Percentiles rank a stretch among this genome's conserved stretches.
Conservation (phyloP, 148 eudicot species). For the Cornus kousa region DNA sequence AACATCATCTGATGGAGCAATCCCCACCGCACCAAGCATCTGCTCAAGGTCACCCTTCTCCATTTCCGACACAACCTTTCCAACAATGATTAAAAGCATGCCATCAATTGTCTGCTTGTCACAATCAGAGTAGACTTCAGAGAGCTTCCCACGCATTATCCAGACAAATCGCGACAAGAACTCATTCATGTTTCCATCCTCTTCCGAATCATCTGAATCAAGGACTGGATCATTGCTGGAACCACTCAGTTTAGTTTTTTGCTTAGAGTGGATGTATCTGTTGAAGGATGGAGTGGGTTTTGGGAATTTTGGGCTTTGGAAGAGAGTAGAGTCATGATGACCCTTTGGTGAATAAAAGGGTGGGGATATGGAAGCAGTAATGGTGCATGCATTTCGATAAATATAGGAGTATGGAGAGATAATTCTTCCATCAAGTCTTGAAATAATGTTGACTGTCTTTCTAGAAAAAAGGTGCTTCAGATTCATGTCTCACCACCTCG, state of each 20-base stretch:
- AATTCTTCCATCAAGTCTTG: constrained; percentile 24
- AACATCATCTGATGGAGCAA: constrained; percentile 39
- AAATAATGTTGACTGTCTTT: constrained; percentile 16
- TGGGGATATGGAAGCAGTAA: constrained; percentile 7
- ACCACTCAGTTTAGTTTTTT: background rate
- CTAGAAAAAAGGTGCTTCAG: constrained; percentile 30
- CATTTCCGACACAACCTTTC: constrained; percentile 60
- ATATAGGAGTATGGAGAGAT: constrained; percentile 1
- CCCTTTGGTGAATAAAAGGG: background rate
- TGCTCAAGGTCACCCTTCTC: constrained; percentile 54
- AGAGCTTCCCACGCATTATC: constrained; percentile 72
- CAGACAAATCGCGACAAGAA: constrained; percentile 82
- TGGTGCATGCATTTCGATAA: constrained; percentile 16
- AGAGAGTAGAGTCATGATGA: background rate
- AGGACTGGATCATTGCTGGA: background rate
- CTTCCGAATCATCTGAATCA: constrained; percentile 42
- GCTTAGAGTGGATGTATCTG: constrained; percentile 26
- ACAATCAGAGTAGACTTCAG: constrained; percentile 44
- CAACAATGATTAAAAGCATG: constrained; percentile 74
- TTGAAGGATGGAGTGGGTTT: background rate
- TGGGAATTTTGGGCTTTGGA: constrained; percentile 4
- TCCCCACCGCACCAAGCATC: constrained; percentile 22
- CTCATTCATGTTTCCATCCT: constrained; percentile 59
- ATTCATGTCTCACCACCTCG: constrained; percentile 26
- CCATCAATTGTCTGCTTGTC: constrained; percentile 60